A percentile compares a stretch with the other conserved stretches of the same genome.
These are phyloP conservation scores for Sergeia podlipaevii DNA, from an alignment of 208 protist genomes.

Conservation along the genomic window DNA sequence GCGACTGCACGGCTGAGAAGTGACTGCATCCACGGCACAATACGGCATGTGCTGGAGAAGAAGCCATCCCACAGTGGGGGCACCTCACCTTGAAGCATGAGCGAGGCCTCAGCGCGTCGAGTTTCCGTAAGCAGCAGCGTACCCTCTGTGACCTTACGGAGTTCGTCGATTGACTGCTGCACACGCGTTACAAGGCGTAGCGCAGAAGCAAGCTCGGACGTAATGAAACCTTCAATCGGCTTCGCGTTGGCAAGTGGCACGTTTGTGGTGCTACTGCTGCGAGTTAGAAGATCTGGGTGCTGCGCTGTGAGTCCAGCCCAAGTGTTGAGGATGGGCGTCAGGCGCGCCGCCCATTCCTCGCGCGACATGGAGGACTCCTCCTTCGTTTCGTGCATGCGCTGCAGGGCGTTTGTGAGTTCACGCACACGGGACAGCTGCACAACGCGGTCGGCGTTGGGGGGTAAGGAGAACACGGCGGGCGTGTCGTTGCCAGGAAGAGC, in stretches of 20 bases:
- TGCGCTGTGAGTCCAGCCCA: constrained; percentile 77
- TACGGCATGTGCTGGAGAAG: constrained; percentile 83
- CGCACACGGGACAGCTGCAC: constrained; percentile 82
- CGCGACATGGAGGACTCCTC: constrained; percentile 67
- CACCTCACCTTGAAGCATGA: constrained; percentile 85
- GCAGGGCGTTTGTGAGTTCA: constrained; percentile 73
- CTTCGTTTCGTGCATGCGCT: constrained; percentile 70
- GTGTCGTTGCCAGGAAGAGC: constrained; percentile 90
- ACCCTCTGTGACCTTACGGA: constrained; percentile 90
- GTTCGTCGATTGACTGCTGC: constrained; percentile 65
- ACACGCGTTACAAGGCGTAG: constrained; percentile 71
- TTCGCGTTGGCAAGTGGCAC: constrained; percentile 16
- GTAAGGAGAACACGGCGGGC: constrained; percentile 92
- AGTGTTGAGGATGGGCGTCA: constrained; percentile 82
- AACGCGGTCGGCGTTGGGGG: constrained; percentile 93
- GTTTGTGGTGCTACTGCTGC: constrained; percentile 4
- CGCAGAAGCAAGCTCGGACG: constrained; percentile 76
- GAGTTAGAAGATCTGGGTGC: constrained; percentile 58
- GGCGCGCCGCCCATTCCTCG: constrained; percentile 77
- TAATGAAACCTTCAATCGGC: constrained; percentile 90
- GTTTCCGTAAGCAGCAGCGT: constrained; percentile 76
- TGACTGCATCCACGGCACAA: constrained; percentile 86
- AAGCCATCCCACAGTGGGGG: constrained; percentile 81
- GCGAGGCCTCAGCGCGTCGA: constrained; percentile 62
- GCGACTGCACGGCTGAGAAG: constrained; percentile 76